Evolutionary conservation across 371 early-diverging fungal genomes (phyloP).

Genomic region (Mucor indicus): DNA sequence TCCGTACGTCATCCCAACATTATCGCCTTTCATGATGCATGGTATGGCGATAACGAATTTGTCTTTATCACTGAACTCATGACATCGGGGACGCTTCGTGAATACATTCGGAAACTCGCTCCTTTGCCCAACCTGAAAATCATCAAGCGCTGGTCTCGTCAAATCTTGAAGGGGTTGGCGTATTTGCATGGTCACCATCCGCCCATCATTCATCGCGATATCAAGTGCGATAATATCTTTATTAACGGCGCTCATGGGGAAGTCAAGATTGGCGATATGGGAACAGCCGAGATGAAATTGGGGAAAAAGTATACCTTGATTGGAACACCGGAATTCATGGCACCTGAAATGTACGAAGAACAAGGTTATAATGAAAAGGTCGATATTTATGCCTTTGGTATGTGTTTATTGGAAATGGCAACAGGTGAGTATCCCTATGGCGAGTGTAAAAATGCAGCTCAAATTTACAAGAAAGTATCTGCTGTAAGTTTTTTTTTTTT

Average conservation of each 20-base stretch:
- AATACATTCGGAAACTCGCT: conserved; percentile 55
- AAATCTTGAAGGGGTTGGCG: conserved; percentile 71
- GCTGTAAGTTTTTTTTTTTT: conserved; percentile 17
- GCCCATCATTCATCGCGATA: conserved; percentile 81
- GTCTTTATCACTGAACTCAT: conserved; percentile 84
- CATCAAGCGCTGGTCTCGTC: conserved; percentile 67
- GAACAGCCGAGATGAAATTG: conserved; percentile 71
- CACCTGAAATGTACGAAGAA: conserved; percentile 71
- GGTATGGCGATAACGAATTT: conserved; percentile 60
- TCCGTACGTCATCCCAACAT: conserved; percentile 74
- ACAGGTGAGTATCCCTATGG: conserved; percentile 80
- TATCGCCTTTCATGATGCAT: conserved; percentile 70
- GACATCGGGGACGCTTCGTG: conserved; percentile 74
- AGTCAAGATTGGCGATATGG: conserved; percentile 84
- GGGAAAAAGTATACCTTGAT: conserved; percentile 77
- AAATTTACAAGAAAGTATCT: conserved; percentile 69
- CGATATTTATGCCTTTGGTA: conserved; percentile 86
- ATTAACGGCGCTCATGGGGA: conserved; percentile 79
- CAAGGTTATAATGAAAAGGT: conserved; percentile 75
- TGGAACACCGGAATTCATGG: conserved; percentile 44
- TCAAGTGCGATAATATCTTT: conserved; percentile 78
- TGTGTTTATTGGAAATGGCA: conserved; percentile 78
- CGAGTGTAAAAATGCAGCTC: conserved; percentile 76
- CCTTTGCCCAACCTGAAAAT: conserved; percentile 60
- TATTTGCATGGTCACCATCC: conserved; percentile 76